Conservation (phyloP, 441 rosid species). For the Populus hybrid region DNA sequence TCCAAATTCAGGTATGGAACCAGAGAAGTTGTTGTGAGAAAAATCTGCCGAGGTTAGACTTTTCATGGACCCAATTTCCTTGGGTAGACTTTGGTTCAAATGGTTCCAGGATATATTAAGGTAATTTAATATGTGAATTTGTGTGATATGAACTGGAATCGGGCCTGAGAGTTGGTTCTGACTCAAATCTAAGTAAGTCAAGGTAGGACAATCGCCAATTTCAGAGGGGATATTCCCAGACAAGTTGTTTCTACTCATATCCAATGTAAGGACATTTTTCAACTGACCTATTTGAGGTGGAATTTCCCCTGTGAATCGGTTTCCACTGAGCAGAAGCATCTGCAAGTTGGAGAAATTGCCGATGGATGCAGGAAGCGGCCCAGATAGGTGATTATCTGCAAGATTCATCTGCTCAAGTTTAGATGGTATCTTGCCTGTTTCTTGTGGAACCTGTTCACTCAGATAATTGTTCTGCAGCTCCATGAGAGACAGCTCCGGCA, state of each 20-base stretch:
- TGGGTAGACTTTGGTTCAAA: constrained; percentile 53
- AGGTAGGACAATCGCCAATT: constrained; percentile 53
- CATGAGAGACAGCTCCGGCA: constrained; percentile 58
- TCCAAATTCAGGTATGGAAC: constrained; percentile 68
- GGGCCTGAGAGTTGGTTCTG: constrained; percentile 74
- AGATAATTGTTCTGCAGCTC: constrained; percentile 76
- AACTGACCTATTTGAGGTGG: constrained; percentile 58
- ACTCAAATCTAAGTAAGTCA: constrained; percentile 75
- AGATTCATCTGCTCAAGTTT: constrained; percentile 66
- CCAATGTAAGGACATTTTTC: constrained; percentile 52
- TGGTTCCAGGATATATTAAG: constrained; percentile 77
- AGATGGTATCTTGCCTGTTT: constrained; percentile 22
- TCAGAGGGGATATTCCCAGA: constrained; percentile 60
- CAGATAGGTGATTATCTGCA: constrained; percentile 61
- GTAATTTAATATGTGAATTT: constrained; percentile 62
- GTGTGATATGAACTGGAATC: constrained; percentile 58
- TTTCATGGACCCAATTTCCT: constrained; percentile 61
- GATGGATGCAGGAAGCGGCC: constrained; percentile 58
- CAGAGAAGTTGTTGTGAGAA: constrained; percentile 78
- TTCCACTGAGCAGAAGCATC: constrained; percentile 53
- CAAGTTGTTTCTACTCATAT: constrained; percentile 64
- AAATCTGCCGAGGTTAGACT: constrained; percentile 79
- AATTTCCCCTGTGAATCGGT: constrained; percentile 56
- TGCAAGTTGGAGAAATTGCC: constrained; percentile 60
- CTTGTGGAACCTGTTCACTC: constrained; percentile 41